Evolutionary conservation across 2,329 filamentous ascomycete species (phyloP).

Genomic region (Nannizzia gypsea): DNA sequence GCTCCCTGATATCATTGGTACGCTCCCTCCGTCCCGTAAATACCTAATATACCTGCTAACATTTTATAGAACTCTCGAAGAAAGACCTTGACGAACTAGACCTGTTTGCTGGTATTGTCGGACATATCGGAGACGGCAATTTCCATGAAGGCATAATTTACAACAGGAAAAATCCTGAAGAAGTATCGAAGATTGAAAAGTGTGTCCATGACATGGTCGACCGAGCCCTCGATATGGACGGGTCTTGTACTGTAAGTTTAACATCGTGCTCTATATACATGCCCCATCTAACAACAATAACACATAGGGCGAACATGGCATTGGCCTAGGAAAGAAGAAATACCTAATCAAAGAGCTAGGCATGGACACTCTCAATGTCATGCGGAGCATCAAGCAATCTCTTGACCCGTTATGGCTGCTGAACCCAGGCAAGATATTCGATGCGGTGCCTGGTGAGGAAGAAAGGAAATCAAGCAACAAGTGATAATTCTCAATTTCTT

Average conservation of each 20-base stretch:
- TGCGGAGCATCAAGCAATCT: conserved; percentile 71
- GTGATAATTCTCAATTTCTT: background rate
- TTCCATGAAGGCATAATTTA: conserved; percentile 93
- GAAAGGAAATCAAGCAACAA: background rate
- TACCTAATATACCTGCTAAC: conserved; percentile 9
- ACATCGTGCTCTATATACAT: background rate
- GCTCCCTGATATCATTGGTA: conserved; percentile 50
- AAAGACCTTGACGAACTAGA: conserved; percentile 78
- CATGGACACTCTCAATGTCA: conserved; percentile 65
- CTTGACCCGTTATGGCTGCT: conserved; percentile 79
- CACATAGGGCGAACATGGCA: conserved; percentile 63
- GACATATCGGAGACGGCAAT: conserved; percentile 87
- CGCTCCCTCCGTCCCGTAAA: conserved; percentile 7
- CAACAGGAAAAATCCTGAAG: conserved; percentile 54
- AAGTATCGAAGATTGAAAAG: conserved; percentile 63
- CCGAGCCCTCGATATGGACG: conserved; percentile 85
- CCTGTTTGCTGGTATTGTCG: conserved; percentile 75
- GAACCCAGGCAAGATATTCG: conserved; percentile 88
- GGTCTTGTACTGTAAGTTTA: conserved; percentile 58
- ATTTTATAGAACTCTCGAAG: conserved; percentile 60
- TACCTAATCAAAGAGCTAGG: conserved; percentile 70
- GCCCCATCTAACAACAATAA: background rate
- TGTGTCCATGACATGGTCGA: conserved; percentile 85
- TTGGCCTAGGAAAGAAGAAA: conserved; percentile 78
- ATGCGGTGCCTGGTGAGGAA: conserved; percentile 32